Evolutionary conservation across 1,284 basidiomycete genomes (phyloP), one percentile per base, ranked within the genome.

Genomic region (Thecaphora thlaspeos): DNA sequence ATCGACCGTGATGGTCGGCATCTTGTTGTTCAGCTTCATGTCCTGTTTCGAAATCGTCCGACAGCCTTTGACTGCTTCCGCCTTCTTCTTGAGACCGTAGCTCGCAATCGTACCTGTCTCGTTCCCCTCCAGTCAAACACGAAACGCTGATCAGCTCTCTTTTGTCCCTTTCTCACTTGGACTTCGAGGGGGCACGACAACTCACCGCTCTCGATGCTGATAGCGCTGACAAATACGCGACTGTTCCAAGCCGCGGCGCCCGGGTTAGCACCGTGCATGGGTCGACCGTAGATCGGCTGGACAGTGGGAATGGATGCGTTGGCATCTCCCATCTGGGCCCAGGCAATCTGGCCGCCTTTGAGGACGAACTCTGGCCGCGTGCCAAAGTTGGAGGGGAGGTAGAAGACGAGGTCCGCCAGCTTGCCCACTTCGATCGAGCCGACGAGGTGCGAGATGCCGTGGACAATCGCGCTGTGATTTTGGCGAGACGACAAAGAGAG

Each of bases 361-460:
- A 97, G 82, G 14, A 97, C 87, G 84, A 90, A 88, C 73, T 94
- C 89, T 0, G 94, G 93, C 70, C 89, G 88, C 1, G 87, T 82
- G 1, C 93, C 94, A 79, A 99, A 98, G 77, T 89, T 87, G 75
- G 88, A 87, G 0, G 93, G 92, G 75, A 87, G 87, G 91, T 94
- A 99, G 4, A 98, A 81, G 0, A 95, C 91, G 36, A 99, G 82
- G 79, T 99, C 94, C 0, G 94, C 95, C 28, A 97, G 82, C 46
- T 85, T 88, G 17, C 90, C 91, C 1, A 85, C 83, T 3, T 86
- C 85, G 54, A 99, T 81, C 45, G 91, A 87, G 1, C 94, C 95
- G 22, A 97, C 85, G 18, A 90, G 65, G 76, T 95, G 88, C 46
- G 87, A 87, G 64, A 96, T 89, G 15, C 94, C 94, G 68, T 97